A percentile compares a stretch with the other conserved stretches of the same genome.
Conservation (phyloP, 2,329 filamentous ascomycete species). For the Endocalyx cinctus region DNA sequence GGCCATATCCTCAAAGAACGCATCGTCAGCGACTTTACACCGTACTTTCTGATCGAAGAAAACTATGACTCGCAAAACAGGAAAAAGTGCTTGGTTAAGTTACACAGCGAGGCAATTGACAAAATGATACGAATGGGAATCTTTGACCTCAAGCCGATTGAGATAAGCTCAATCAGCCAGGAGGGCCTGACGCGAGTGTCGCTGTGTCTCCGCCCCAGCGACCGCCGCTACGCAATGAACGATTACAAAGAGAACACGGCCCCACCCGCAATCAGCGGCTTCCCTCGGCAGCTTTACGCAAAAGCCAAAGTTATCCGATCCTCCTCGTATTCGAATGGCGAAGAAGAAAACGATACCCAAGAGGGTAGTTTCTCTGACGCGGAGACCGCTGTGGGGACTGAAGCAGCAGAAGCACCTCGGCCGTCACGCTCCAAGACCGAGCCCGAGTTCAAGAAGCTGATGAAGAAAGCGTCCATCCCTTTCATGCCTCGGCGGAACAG, state of each 20-base stretch:
- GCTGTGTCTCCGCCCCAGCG: constrained; percentile 18
- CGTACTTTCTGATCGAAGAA: constrained; percentile 26
- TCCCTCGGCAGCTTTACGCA: constrained; percentile 24
- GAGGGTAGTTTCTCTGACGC: too few species aligned
- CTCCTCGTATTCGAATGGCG: too few species aligned
- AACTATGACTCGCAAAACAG: constrained; percentile 11
- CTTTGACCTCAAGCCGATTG: constrained; percentile 22
- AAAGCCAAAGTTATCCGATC: too few species aligned
- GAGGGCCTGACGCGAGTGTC: constrained; percentile 20
- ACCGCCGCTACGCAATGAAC: too few species aligned
- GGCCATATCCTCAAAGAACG: constrained; percentile 26
- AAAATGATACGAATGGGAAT: constrained; percentile 27
- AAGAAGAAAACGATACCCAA: too few species aligned
- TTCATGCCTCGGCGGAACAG: too few species aligned
- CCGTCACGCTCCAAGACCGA: too few species aligned
- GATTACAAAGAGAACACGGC: constrained; percentile 21
- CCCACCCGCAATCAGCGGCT: constrained; percentile 26
- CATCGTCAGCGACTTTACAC: constrained; percentile 26
- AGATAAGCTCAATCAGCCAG: constrained; percentile 17
- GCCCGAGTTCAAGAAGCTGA: too few species aligned
- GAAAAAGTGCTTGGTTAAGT: constrained; percentile 19
- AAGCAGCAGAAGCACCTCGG: too few species aligned
- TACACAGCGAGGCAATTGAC: constrained; percentile 21
- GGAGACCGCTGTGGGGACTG: too few species aligned
- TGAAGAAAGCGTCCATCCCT: too few species aligned